phyloP scores from a whole-genome alignment of 2,329 filamentous ascomycete species.

The Beauveria australis region DNA sequence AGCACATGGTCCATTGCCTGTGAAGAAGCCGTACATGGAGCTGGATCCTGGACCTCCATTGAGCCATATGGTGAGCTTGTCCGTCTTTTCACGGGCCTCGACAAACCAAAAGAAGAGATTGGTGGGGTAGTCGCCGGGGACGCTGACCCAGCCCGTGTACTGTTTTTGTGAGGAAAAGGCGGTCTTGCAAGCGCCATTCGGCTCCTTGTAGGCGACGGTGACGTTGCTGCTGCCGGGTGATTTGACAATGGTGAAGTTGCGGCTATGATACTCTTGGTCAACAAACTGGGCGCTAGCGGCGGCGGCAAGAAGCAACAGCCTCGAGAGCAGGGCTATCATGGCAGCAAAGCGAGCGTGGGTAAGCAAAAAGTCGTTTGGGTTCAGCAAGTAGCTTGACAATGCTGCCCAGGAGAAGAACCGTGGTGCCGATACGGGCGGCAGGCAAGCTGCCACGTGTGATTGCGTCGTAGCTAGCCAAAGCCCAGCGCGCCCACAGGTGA shows the following conservation, averaged over 20 bases:
- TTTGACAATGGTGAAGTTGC: conserved; percentile 45
- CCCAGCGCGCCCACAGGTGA: neutral
- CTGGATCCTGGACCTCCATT: conserved; percentile 60
- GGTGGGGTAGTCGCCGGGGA: conserved; percentile 47
- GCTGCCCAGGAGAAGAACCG: neutral
- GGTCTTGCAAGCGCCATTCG: conserved; percentile 54
- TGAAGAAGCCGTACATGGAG: conserved; percentile 57
- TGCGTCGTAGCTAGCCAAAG: neutral
- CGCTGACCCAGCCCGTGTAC: conserved; percentile 60
- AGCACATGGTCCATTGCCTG: conserved; percentile 48
- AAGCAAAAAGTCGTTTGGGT: neutral
- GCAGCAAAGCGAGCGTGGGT: neutral
- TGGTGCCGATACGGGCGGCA: neutral
- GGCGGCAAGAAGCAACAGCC: conserved; percentile 15
- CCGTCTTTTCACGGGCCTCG: conserved; percentile 33
- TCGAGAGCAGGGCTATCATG: conserved; percentile 1
- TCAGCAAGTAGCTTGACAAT: too few species aligned
- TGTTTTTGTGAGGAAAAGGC: conserved; percentile 58
- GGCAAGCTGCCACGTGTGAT: neutral
- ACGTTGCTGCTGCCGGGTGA: conserved; percentile 57
- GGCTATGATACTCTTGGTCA: conserved; percentile 20
- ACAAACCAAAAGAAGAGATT: conserved; percentile 47
- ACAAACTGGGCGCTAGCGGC: conserved; percentile 25
- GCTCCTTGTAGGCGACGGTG: conserved; percentile 59
- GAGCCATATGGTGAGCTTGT: conserved; percentile 50